phyloP scores from a whole-genome alignment of 306 rosid species.

The Vicia faba region DNA sequence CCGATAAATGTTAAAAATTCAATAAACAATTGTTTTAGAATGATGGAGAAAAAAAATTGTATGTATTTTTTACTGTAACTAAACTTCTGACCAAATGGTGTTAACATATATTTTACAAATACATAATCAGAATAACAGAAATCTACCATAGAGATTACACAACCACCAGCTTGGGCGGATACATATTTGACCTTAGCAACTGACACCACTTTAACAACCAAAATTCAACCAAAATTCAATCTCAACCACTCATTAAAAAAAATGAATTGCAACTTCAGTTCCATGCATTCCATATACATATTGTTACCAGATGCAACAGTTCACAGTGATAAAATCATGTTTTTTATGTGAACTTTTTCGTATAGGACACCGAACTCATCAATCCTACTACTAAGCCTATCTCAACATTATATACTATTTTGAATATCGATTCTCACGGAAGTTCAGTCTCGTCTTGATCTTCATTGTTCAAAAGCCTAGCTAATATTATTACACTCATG shows the following conservation, averaged over 20 bases:
- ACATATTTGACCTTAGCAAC: conserved; percentile 31
- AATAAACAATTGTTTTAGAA: conserved; percentile 3
- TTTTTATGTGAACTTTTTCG: conserved; percentile 30
- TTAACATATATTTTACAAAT: conserved; percentile 26
- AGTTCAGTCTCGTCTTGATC: conserved; percentile 96
- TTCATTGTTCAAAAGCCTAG: no score
- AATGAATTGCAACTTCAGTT: conserved; percentile 22
- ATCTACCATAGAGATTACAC: conserved; percentile 35
- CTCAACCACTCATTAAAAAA: conserved; percentile 1
- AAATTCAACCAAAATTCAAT: conserved; percentile 1
- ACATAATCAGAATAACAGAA: conserved; percentile 17
- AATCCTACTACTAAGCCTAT: conserved; percentile 33
- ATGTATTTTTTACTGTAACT: conserved; percentile 13
- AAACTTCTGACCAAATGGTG: background rate
- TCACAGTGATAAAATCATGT: conserved; percentile 9
- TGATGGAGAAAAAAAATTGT: conserved; percentile 7
- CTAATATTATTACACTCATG: no score
- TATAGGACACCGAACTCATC: conserved; percentile 27
- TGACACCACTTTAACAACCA: conserved; percentile 26
- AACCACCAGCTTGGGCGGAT: conserved; percentile 40
- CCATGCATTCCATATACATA: conserved; percentile 18
- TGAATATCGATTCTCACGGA: conserved; percentile 44
- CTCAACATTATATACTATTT: conserved; percentile 34
- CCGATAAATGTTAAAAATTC: background rate
- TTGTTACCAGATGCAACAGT: conserved; percentile 18